Percentiles rank a stretch among this genome's conserved stretches.
Conservation (phyloP, 805 yeast genomes). For the Barnettozyma populi region DNA sequence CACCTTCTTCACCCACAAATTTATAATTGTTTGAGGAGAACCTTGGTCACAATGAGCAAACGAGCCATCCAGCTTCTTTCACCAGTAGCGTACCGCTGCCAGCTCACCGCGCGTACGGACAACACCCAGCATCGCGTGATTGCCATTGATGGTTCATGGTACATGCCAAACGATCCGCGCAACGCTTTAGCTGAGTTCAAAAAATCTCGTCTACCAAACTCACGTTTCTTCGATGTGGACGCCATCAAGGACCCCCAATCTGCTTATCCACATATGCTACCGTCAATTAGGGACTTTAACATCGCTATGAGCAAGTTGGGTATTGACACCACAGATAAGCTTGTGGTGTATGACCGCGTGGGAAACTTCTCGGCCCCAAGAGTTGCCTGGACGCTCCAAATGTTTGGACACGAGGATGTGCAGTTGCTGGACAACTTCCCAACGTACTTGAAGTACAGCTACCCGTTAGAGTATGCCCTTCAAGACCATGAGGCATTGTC, state of each 20-base stretch:
- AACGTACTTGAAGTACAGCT: conserved; percentile 41
- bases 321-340: conserved; percentile 44
- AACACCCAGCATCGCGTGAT: conserved; percentile 29
- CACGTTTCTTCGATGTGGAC: conserved; percentile 79
- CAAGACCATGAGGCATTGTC: conserved; percentile 11
- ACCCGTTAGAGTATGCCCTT: conserved; percentile 34
- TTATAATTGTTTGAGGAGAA: no score
- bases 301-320: conserved; percentile 51
- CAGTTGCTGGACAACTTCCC: conserved; percentile 66
- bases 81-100: conserved; percentile 22
- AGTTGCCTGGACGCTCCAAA: conserved; percentile 83
- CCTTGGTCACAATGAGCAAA: conserved; percentile 17
- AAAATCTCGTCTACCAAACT: conserved; percentile 53
- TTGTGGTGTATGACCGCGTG: conserved; percentile 79
- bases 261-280: conserved; percentile 88
- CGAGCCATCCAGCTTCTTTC: conserved; percentile 22
- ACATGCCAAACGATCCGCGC: conserved; percentile 68
- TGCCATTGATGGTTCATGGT: conserved; percentile 90
- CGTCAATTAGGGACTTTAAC: conserved; percentile 52
- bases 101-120: conserved; percentile 14
- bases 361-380: conserved; percentile 89
- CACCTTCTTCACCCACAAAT: neutral
- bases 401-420: conserved; percentile 72
- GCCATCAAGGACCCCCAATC: conserved; percentile 52
- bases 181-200: conserved; percentile 55